These are phyloP conservation scores for Dipodascus albidus DNA, from an alignment of 805 yeast species.

Conservation along the genomic window DNA sequence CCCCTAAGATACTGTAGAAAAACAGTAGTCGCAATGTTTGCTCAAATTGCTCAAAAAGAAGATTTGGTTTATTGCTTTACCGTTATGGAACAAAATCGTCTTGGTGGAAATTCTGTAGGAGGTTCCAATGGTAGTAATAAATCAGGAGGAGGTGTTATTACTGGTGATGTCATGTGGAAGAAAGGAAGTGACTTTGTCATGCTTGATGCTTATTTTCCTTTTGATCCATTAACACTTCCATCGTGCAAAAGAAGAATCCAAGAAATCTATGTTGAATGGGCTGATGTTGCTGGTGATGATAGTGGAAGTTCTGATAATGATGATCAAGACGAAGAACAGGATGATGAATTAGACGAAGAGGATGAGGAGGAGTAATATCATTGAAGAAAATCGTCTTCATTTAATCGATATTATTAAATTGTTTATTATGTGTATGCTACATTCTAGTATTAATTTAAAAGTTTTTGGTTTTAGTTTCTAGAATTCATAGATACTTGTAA, in stretches of 20 bases:
- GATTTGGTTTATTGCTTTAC: slow-evolving; percentile 90
- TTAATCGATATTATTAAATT: too few species aligned
- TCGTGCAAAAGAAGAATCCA: slow-evolving; percentile 43
- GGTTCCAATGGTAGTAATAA: slow-evolving; percentile 11
- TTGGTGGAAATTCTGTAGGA: slow-evolving; percentile 33
- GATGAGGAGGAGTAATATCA: background rate
- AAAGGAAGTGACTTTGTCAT: slow-evolving; percentile 26
- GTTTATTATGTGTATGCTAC: too few species aligned
- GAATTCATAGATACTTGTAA: too few species aligned
- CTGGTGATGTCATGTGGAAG: slow-evolving; percentile 15
- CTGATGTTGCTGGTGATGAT: slow-evolving; percentile 49
- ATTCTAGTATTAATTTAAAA: background rate
- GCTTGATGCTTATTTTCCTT: slow-evolving; percentile 92
- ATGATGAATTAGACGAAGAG: slow-evolving; percentile 13
- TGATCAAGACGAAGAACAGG: slow-evolving; percentile 22
- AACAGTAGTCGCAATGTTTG: slow-evolving; percentile 87
- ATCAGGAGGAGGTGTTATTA: slow-evolving; percentile 21
- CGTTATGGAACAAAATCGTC: slow-evolving; percentile 79
- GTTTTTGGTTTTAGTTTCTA: background rate
- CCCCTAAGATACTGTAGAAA: slow-evolving; percentile 90
- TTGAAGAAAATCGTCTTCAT: too few species aligned
- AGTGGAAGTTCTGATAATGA: slow-evolving; percentile 36
- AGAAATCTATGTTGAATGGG: slow-evolving; percentile 70
- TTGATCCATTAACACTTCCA: slow-evolving; percentile 78
- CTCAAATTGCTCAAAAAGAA: slow-evolving; percentile 79